phyloP scores from a whole-genome alignment of 2,329 filamentous ascomycete species.

The Penicillium sp. region DNA sequence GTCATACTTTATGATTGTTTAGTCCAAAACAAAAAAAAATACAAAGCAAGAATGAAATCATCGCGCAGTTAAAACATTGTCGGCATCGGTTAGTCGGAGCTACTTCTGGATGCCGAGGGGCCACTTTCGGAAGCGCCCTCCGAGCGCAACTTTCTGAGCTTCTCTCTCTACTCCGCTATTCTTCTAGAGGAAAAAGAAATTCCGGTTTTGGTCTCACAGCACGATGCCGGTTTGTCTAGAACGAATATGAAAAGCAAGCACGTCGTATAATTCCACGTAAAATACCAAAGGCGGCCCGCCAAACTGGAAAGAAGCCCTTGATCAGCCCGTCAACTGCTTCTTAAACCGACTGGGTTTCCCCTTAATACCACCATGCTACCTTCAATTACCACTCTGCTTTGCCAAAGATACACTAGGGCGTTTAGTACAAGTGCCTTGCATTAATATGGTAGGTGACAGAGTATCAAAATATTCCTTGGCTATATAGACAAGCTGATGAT shows the following conservation, averaged over 20 bases:
- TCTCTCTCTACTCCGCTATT: background rate
- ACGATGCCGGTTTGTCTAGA: too few relatives aligned
- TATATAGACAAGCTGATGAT: background rate
- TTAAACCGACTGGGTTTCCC: background rate
- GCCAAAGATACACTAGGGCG: background rate
- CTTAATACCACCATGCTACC: background rate
- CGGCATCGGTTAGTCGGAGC: constrained; percentile 4
- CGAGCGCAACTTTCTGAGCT: constrained; percentile 20
- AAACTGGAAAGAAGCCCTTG: background rate
- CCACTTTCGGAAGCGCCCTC: background rate
- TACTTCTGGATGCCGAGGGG: constrained; percentile 12
- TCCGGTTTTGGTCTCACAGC: too few relatives aligned
- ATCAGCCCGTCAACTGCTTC: background rate
- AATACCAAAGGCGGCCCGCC: background rate
- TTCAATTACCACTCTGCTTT: background rate
- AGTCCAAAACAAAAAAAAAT: background rate
- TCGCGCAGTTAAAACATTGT: constrained; percentile 7
- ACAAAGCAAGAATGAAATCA: background rate
- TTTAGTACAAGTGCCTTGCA: background rate
- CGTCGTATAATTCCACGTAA: too few relatives aligned
- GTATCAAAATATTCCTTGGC: background rate
- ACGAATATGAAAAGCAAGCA: background rate
- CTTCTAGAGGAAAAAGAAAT: background rate
- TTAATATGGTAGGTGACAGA: background rate
- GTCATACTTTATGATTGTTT: constrained; percentile 17